Evolutionary conservation across 2,329 filamentous ascomycete genomes (phyloP), one percentile per base, ranked within the genome.

Genomic region (Microdochium trichocladiopsis): DNA sequence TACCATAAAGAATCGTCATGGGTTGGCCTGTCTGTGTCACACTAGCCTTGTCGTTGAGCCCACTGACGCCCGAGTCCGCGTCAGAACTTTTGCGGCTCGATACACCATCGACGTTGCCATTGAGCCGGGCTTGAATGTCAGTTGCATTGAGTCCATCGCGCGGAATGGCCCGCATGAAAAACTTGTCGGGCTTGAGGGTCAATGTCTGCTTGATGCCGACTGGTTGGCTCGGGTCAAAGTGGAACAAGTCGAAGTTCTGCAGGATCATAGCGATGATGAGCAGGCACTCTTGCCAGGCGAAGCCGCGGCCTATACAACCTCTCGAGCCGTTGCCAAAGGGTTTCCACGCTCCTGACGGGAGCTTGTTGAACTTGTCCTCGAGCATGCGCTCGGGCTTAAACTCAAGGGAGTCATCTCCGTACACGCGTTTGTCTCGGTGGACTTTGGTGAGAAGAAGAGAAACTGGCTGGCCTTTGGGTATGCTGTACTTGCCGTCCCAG

Each of bases 301-400:
- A 91, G 0, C 81, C 76, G 1, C 86, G 72, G 3, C 88, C 88
- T 55, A 91, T 90, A 58, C 87, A 92, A 1, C 73, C 84, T 51
- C 88, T 72, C 56, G 78, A 74, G 1, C 87, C 87, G 53, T 87
- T 87, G 1, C 88, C 88, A 58, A 91, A 92, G 3, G 88, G 86
- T 67, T 88, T 87, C 83, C 82, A 87, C 28, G 77, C 76, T 51
- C 80, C 81, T 12, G 76, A 75, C 24, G 82, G 84, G 5, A 88
- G 73, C 24, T 79, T 79, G 54, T 82, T 78, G 60, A 90, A 90
- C 22, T 79, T 74, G 12, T 84, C 85, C 37, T 88, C 83, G 0
- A 85, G 67, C 72, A 76, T 76, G n/a, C 74, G 62, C 53, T 77
- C 74, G 0, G 74, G 74, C 24, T 63, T 62, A 56, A 74, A 76